Percentiles rank a stretch among this genome's conserved stretches.
phyloP scores from a whole-genome alignment of 176 grass and related monocot genomes.

The Oryza rufipogon region DNA sequence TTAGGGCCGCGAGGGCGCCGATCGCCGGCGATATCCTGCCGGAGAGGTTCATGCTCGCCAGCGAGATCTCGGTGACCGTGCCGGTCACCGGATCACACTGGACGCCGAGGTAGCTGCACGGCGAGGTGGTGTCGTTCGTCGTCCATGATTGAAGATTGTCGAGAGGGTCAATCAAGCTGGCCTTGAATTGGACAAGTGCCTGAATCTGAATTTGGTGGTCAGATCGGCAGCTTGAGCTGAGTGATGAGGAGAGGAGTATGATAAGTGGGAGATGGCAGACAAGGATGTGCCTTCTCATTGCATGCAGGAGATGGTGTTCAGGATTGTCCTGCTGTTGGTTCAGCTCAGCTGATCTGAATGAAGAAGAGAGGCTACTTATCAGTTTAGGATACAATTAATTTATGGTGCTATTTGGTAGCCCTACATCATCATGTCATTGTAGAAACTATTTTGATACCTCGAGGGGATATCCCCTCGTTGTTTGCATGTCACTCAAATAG shows the following conservation, averaged over 20 bases:
- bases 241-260: conserved; percentile 39
- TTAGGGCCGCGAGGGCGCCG: conserved; percentile 21
- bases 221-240: conserved; percentile 45
- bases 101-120: conserved; percentile 65
- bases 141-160: conserved; percentile 73
- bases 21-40: conserved; percentile 67
- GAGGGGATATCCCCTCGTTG: too few species aligned
- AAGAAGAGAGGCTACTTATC: neutral
- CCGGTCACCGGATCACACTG: conserved; percentile 38
- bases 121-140: conserved; percentile 25
- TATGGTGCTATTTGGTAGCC: neutral
- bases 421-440: neutral
- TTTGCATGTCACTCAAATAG: too few species aligned
- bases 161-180: conserved; percentile 56
- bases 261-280: conserved; percentile 38
- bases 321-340: neutral
- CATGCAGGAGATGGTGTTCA: neutral
- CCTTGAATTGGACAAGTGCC: conserved; percentile 74
- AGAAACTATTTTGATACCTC: too few species aligned
- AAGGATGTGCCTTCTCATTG: conserved; percentile 45
- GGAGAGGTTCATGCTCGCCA: conserved; percentile 65
- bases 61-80: conserved; percentile 54
- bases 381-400: neutral
- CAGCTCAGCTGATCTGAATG: conserved; percentile 38
- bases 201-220: conserved; percentile 45